A percentile compares a stretch with the other conserved stretches of the same genome.
phyloP scores from a whole-genome alignment of 352 stramenopile genomes.

The Blastocystis sp. region DNA sequence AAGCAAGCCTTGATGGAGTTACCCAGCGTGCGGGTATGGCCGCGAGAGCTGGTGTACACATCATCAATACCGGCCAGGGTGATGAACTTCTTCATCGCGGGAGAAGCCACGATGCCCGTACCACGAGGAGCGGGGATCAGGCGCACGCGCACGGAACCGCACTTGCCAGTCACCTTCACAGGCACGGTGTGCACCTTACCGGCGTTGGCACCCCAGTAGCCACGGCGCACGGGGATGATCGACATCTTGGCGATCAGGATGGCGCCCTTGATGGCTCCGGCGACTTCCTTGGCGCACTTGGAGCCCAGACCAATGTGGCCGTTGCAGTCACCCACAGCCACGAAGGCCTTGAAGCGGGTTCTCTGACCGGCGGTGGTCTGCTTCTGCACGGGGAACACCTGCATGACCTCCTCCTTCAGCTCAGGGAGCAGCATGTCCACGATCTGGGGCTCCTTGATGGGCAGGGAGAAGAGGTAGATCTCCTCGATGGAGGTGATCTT shows the following conservation, averaged over 20 bases:
- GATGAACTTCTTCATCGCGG: constrained; percentile 95
- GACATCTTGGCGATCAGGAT: constrained; percentile 99
- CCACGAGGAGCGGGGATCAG: constrained; percentile 97
- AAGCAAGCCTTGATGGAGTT: constrained; percentile 99
- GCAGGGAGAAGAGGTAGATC: constrained; percentile 99
- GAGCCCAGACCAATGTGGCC: constrained; percentile 98
- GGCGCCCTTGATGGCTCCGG: constrained; percentile 95
- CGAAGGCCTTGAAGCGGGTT: constrained; percentile 99
- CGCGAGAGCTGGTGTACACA: constrained; percentile 90
- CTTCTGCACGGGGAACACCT: constrained; percentile 99
- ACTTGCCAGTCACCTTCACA: constrained; percentile 99
- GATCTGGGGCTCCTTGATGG: constrained; percentile 99
- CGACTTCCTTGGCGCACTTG: constrained; percentile 98
- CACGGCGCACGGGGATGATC: constrained; percentile 92
- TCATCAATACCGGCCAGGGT: constrained; percentile 97
- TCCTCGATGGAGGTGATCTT: constrained; percentile 98
- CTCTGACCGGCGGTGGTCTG: constrained; percentile 97
- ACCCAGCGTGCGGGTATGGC: constrained; percentile 97
- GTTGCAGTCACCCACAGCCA: constrained; percentile 94
- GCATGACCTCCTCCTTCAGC: constrained; percentile 99
- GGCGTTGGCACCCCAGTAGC: constrained; percentile 95
- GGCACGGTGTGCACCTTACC: constrained; percentile 89
- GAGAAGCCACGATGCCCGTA: constrained; percentile 96
- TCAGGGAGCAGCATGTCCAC: constrained; percentile 86
- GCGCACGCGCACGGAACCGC: constrained; percentile 94